Evolutionary conservation across 192 early-diverging fungal species (phyloP), one percentile per base, ranked within the genome.

Genomic region (Borealophlyctis nickersoniae): DNA sequence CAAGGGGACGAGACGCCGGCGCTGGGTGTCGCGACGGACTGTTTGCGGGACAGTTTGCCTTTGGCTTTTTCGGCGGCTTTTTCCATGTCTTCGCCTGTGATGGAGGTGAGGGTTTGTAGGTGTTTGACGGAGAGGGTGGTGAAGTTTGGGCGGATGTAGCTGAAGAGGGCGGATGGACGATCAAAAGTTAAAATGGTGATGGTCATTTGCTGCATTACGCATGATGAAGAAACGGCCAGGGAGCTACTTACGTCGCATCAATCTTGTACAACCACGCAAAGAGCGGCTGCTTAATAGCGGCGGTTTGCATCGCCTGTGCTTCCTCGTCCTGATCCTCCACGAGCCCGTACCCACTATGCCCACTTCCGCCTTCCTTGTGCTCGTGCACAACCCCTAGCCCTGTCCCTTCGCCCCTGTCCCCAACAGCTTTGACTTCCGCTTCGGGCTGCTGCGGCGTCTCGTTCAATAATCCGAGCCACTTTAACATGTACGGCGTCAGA

Each of bases 401-500:
- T 33, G 3, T 16, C 61, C 57, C 26, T 4, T 52, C 67, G 7
- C 48, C 36, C 52, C 9, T 22, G 11, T 54, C 52, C 52, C 52
- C 52, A 24, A 62, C 50, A 26, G 14, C 39, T 19, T 60, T 39
- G 24, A 54, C 51, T 5, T 58, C 56, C 56, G 7, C 56, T 32
- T 58, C 56, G 14, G 26, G 19, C 22, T 58, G 11, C 24, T 5
- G 49, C 51, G 24, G 23, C 57, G 57, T 54, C 4, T 65, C 62
- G 32, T 62, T 63, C 2, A 63, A 58, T 4, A 68, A 71, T 11
- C 67, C 52, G 13, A 85, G 73, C 79, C 77, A 75, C 29, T 70
- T 68, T 34, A 85, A 62, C 81, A 85, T 80, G 62, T 79, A 71
- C 4, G 83, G 83, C 3, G 80, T 85, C 52, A 85, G 56, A 14